These are phyloP conservation scores for Arabis hirsuta DNA, from an alignment of 345 rosid genomes.

Conservation along the genomic window DNA sequence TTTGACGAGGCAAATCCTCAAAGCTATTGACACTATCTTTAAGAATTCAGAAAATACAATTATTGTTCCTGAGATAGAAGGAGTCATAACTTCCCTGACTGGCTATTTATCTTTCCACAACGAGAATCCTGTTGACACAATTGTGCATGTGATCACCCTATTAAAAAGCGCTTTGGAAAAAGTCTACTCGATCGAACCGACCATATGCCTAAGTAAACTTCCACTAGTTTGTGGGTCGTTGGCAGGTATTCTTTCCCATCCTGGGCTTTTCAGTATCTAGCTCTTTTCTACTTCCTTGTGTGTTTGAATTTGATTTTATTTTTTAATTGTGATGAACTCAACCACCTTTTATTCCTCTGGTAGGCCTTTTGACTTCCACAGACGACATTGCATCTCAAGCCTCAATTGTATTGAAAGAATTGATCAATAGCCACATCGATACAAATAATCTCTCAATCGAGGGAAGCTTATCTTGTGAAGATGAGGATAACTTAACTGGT, in stretches of 20 bases:
- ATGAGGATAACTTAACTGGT: slow-evolving; percentile 45
- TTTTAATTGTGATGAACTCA: neutral
- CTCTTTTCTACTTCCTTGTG: slow-evolving; percentile 11
- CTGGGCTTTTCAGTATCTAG: neutral
- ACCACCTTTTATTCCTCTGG: slow-evolving; percentile 18
- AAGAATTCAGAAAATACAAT: slow-evolving; percentile 51
- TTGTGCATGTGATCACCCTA: slow-evolving; percentile 59
- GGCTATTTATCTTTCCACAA: slow-evolving; percentile 56
- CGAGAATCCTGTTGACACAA: slow-evolving; percentile 67
- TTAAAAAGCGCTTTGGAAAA: slow-evolving; percentile 59
- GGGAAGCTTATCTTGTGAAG: slow-evolving; percentile 46
- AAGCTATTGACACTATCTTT: slow-evolving; percentile 59
- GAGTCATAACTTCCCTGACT: slow-evolving; percentile 55
- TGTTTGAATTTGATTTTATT: slow-evolving; percentile 2
- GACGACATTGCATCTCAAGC: slow-evolving; percentile 62
- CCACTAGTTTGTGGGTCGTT: slow-evolving; percentile 59
- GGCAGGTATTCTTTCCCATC: slow-evolving; percentile 54
- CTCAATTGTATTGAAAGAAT: slow-evolving; percentile 59
- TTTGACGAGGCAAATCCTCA: slow-evolving; percentile 64
- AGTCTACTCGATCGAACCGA: slow-evolving; percentile 49
- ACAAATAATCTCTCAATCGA: slow-evolving; percentile 38
- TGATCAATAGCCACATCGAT: slow-evolving; percentile 59
- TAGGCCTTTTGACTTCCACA: slow-evolving; percentile 71
- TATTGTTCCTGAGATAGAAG: slow-evolving; percentile 54
- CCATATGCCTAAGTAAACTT: slow-evolving; percentile 52